A percentile compares a stretch with the other conserved stretches of the same genome.
Conservation (phyloP, 257 asterid species). For the Salvia rosmarinus region DNA sequence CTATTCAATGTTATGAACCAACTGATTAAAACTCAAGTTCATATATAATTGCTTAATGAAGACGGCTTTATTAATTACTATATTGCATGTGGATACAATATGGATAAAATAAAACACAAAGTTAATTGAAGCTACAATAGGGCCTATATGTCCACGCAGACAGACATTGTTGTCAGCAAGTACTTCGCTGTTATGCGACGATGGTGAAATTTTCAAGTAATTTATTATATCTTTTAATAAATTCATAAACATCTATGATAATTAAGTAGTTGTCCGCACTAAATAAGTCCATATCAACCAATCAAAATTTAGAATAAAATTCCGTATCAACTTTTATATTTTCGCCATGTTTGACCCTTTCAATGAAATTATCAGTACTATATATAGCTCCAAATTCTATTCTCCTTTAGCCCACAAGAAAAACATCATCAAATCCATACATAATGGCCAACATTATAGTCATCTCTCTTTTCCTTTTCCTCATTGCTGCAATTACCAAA, state of each 20-base stretch:
- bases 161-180: background rate
- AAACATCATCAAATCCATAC: background rate
- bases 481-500: background rate
- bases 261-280: background rate
- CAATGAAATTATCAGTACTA: background rate
- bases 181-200: too few species aligned
- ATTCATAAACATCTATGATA: background rate
- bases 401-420: background rate
- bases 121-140: too few species aligned
- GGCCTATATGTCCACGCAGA: too few species aligned
- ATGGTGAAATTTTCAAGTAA: background rate
- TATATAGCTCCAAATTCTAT: constrained; percentile 18
- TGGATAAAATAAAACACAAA: too few species aligned
- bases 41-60: too few species aligned
- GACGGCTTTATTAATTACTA: too few species aligned
- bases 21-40: too few species aligned
- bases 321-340: background rate
- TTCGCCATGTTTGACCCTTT: too few species aligned
- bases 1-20: too few species aligned
- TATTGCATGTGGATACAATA: too few species aligned
- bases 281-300: constrained; percentile 1
- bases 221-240: background rate
- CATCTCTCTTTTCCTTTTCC: background rate
- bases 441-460: background rate
- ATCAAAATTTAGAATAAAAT: background rate